Base-by-base conservation (phyloP, 2,329 filamentous ascomycete genomes). In the Ramichloridium luteum region DNA sequence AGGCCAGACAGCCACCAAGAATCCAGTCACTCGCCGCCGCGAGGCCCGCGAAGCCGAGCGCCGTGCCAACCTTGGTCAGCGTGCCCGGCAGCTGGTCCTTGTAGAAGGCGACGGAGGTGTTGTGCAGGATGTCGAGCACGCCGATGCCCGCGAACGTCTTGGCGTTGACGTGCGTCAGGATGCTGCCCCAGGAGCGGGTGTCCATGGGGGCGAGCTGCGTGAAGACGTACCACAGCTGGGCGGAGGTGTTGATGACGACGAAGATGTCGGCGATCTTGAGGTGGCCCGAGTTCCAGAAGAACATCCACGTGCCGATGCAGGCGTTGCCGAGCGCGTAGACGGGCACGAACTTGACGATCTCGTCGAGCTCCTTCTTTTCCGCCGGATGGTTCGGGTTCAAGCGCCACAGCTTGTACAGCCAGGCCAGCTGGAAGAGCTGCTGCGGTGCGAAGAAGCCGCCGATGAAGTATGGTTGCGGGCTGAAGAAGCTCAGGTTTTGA, bases 111-210 rank as follows among this genome's bases (percentile, higher is more conserved):
- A 68, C 68, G 0, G 62, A 62, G 2, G 65, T 65, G 43, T 74
- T 75, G 54, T 74, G 70, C 25, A 75, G 48, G 8, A 74, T 54
- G 40, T 75, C 72, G 4, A 75, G 56, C 2, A 74, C 62, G 4
- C 70, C 70, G 34, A 74, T 74, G 4, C 71, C 70, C 0, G 70
- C 69, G 42, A 73, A 74, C 0, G 69, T 72, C 48, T 73, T 74
- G 8, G 67, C 57, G 3, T 72, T 68, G 30, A 72, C 46, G 45
- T 75, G 68, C 0, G 70, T 74, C 25, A 75, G 62, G 25, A 71
- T 49, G n/a, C 64, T 68, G 18, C 59, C 60, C 25, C 61, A 60
- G 3, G 63, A 68, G 12, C 50, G 46, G 1, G 59, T 62, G 16
- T 41, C 36, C 58, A 74, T 68, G 4, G 49, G 46, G 9, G 49